Evolutionary conservation across 2,329 filamentous ascomycete genomes (phyloP).

Genomic region (Clarireedia homoeocarpa): DNA sequence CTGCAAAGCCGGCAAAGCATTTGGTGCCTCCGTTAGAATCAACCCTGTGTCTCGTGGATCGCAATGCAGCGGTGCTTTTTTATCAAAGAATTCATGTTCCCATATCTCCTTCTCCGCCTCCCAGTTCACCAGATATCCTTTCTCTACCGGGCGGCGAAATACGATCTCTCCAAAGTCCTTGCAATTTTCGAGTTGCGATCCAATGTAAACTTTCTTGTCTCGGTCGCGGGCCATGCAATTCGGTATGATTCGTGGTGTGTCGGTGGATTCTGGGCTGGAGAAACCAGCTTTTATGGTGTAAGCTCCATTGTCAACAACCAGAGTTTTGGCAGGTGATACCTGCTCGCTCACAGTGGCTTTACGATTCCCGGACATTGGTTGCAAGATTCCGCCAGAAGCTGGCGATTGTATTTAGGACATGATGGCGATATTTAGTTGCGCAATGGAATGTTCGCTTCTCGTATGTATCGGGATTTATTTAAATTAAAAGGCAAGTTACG

Average conservation of each 20-base stretch:
- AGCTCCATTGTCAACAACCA: slow-evolving; percentile 90
- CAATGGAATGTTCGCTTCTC: too few species aligned
- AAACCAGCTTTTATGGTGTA: slow-evolving; percentile 88
- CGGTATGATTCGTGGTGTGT: slow-evolving; percentile 64
- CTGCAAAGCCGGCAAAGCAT: slow-evolving; percentile 72
- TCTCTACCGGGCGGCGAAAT: slow-evolving; percentile 85
- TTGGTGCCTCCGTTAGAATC: slow-evolving; percentile 78
- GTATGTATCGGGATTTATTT: too few species aligned
- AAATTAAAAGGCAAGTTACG: neutral
- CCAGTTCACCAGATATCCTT: slow-evolving; percentile 94
- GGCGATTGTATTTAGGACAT: neutral
- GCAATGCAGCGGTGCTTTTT: slow-evolving; percentile 57
- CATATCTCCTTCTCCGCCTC: slow-evolving; percentile 92
- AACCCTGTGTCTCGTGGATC: slow-evolving; percentile 77
- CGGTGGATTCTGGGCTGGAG: slow-evolving; percentile 31
- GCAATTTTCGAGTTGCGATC: slow-evolving; percentile 68
- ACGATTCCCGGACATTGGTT: slow-evolving; percentile 16
- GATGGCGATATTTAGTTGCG: neutral
- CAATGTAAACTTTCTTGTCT: slow-evolving; percentile 71
- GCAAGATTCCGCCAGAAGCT: neutral
- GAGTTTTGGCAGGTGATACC: slow-evolving; percentile 54
- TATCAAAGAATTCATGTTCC: slow-evolving; percentile 79
- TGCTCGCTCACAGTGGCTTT: slow-evolving; percentile 47
- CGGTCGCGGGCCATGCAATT: slow-evolving; percentile 86
- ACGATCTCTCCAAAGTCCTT: slow-evolving; percentile 83